Evolutionary conservation across 1,139 yeast species (phyloP), one percentile per base, ranked within the genome.

Genomic region (Geotrichum fermentans): DNA sequence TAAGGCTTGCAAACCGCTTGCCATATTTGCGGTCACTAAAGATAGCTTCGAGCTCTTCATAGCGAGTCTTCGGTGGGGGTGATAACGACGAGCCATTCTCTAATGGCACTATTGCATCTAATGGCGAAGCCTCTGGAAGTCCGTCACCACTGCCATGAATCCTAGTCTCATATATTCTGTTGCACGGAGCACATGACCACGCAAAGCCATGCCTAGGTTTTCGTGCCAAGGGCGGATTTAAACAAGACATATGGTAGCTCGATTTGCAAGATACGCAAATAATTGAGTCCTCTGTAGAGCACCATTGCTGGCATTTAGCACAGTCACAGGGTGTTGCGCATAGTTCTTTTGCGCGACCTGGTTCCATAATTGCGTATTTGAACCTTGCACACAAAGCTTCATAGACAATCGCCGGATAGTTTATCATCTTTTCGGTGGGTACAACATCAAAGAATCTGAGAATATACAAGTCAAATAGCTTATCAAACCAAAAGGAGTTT

Each of bases 171-270:
- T 53, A 49, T 1, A 58, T 62, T n/a, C 57, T 53, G 18, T 84
- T 75, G 67, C 97, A 89, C 2, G 72, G 65, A 22, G 88, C 92
- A 72, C 97, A 90, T n/a, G 89, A 77, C 97, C 97, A 90, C 4
- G 89, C 86, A 62, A 88, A 85, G 1, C 96, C 96, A 51, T 95
- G 70, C 43, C 88, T 81, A 0, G 96, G 97, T 59, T 86, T 86
- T 57, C 79, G 78, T 47, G 77, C 64, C 39, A 88, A 66, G 0
- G 97, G 97, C 0, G 97, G 96, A 54, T 84, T 88, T 42, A 90
- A 76, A 63, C 97, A 90, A 43, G 78, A 72, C 80, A 89, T 79
- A 67, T 90, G 97, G 58, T 80, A 87, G 55, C 73, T 73, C 29
- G 76, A 73, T 13, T 73, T 70, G 65, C 97, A 90, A 46, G 76